Base-by-base conservation (phyloP, 306 rosid genomes). In the Inga leiocalycina region DNA sequence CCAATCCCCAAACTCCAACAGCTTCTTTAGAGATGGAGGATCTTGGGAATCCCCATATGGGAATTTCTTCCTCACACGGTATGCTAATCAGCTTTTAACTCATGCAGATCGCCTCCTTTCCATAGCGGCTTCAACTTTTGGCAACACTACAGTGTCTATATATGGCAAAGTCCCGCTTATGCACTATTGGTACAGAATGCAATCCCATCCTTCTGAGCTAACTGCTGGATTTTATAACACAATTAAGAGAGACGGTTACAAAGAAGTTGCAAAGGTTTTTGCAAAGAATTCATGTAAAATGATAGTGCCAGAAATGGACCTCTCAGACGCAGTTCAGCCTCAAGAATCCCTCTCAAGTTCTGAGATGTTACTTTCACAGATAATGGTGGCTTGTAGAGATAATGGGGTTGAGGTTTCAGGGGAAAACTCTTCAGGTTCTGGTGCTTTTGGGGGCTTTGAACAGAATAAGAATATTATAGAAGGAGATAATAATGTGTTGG, bases 261-360 rank as follows among this genome's bases (percentile, higher is more conserved):
- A 87, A 66, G 80, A 85, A 13, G 89, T 96, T n/a, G 92, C 94
- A 2, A 32, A 88, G 78, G 85, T 89, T 85, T 92, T 96, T 43
- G 93, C 92, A 0, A 89, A 76, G 65, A 89, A 91, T 84, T 93
- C 97, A 19, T 90, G 97, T 88, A 90, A 86, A 87, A 87, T 93
- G 83, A 91, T 92, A 75, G 69, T 95, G 57, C 97, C 99, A 0
- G 98, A 97, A 79, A 87, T 95, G 93, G 97, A 93, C 86, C 85
- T 95, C 24, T 89, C 92, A 3, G 98, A 93, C 64, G 89, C 84
- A 27, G 79, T 83, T 65, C 96, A 89, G 45, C 83, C 87, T 0
- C 90, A 65, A 0, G 96, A 82, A 46, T 84, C 87, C 10, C 88
- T 59, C 32, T 59, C 66, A 59, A 59, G 66, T 22, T 34, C 66